Evolutionary conservation across 2,329 filamentous ascomycete genomes (phyloP).

Genomic region (Venturia oleaginea): DNA sequence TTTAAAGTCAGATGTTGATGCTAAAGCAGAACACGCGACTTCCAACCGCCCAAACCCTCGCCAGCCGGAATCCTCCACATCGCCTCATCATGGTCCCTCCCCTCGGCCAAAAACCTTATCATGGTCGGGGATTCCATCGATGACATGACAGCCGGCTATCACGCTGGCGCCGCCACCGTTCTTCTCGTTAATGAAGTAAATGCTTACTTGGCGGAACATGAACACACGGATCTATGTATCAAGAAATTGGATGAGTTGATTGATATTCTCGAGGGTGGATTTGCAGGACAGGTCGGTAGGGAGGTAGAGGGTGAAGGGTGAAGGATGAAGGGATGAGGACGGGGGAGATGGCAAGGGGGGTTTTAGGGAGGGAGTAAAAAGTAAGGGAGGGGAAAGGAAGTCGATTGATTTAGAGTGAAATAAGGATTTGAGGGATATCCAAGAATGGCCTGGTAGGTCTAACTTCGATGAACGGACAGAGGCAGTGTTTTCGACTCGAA

Average conservation of each 20-base stretch:
- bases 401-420: not conserved
- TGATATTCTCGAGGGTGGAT: constrained; percentile 64
- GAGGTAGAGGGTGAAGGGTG: constrained; percentile 23
- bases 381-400: not conserved
- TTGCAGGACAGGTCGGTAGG: constrained; percentile 34
- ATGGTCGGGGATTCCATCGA: constrained; percentile 63
- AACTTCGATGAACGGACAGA: too few relatives aligned
- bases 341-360: constrained; percentile 20
- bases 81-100: constrained; percentile 62
- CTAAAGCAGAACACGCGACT: constrained; percentile 56
- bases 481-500: too few relatives aligned
- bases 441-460: not conserved
- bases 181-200: constrained; percentile 80
- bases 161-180: constrained; percentile 84
- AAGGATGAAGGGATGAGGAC: constrained; percentile 22
- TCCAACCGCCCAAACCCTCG: constrained; percentile 74
- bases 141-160: constrained; percentile 80
- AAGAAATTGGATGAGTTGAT: constrained; percentile 66
- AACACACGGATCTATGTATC: constrained; percentile 70
- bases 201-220: constrained; percentile 55
- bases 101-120: constrained; percentile 29
- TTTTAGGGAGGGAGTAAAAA: constrained; percentile 14
- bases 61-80: constrained; percentile 85
- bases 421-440: not conserved
- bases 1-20: not conserved